Evolutionary conservation across 495 filamentous ascomycete species (phyloP), one percentile per base, ranked within the genome.

Genomic region (Daldinia vernicosa): DNA sequence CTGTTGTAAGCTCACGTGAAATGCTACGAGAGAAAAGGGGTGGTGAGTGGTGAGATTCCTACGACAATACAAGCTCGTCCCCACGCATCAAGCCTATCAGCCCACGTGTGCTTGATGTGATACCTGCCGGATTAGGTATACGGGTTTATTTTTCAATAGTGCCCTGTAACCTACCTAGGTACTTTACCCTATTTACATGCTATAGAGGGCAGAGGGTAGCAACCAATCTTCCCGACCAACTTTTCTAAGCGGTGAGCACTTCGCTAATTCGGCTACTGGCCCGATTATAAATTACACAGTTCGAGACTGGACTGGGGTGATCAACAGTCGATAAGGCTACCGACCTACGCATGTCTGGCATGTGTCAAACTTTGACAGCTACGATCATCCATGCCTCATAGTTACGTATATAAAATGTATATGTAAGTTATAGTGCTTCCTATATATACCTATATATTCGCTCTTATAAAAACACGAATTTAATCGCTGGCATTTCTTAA

Each of bases 91-190:
- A 72, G 55, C 65, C 60, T 67, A 60, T 64, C 60, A 61, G 45
- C 50, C 58, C 55, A 60, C 64, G 58, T 62, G 43, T 51, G 24
- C 54, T 33, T 59, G 40, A 66, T 57, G 35, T 62, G 45, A 66
- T 66, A 73, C 66, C 66, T 73, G 50, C 70, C 66, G 50, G 27
- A 73, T 69, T 63, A 33, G 62, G 66, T 66, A 66, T 27, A 15
- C 62, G 55, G 69, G 17, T 60, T 53, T 17, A 63, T 45, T 28
- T 19, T 45, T 14, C n/a, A 45, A 60, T 17, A 56, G 17, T 30
- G 30, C 30, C 30, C n/a, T 56, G 27, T 35, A 56, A 33, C 30
- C 30, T 30, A 22, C n/a, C n/a, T n/a, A n/a, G n/a, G n/a, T n/a
- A n/a, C 17, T 19, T 19, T 56, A 17, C 53, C 27, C 30, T 35